Evolutionary conservation across 2,329 filamentous ascomycete genomes (phyloP).

Genomic region (Elsinoe necatrix): DNA sequence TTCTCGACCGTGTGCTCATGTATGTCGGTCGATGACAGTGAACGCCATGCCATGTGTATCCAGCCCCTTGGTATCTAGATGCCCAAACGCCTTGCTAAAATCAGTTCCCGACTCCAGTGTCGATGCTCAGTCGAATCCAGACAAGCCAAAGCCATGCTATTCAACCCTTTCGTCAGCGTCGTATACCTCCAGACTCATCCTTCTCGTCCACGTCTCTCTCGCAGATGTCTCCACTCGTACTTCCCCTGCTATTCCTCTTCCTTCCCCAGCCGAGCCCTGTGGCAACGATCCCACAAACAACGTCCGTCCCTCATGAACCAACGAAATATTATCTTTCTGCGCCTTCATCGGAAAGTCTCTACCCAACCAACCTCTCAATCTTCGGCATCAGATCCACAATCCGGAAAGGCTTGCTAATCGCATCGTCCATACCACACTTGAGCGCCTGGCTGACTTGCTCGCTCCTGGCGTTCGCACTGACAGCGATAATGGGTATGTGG

Average conservation of each 20-base stretch:
- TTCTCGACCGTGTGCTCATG: neutral
- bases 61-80: neutral
- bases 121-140: neutral
- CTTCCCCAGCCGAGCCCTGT: neutral
- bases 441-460: conserved; percentile 67
- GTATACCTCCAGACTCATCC: neutral
- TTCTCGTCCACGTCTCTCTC: neutral
- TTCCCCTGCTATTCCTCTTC: neutral
- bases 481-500: conserved; percentile 16
- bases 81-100: neutral
- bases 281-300: neutral
- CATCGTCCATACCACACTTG: conserved; percentile 55
- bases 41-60: neutral
- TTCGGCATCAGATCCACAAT: conserved; percentile 21
- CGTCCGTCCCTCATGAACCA: too few relatives aligned
- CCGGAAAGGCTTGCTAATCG: conserved; percentile 19
- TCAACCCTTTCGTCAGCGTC: neutral
- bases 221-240: neutral
- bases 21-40: neutral
- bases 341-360: neutral
- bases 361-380: conserved; percentile 19
- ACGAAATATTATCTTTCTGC: too few relatives aligned
- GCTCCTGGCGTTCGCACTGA: conserved; percentile 37
- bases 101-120: neutral
- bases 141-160: neutral